Percentiles rank a stretch among this genome's conserved stretches.
phyloP scores from a whole-genome alignment of 106 monocot genomes.

The Gastrodia elata region DNA sequence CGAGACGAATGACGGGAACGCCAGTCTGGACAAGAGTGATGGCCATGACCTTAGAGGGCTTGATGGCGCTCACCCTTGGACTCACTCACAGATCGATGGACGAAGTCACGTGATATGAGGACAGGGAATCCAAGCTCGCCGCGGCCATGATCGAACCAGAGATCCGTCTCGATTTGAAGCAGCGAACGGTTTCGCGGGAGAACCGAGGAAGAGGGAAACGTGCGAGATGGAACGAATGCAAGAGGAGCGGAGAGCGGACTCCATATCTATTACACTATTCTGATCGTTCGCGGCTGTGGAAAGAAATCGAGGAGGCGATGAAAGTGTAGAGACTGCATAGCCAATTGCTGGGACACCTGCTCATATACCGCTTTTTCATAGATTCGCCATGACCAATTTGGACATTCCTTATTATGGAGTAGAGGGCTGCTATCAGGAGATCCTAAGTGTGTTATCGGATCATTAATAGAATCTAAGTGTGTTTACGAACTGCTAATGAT shows the following conservation, averaged over 20 bases:
- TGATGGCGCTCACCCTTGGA: slow-evolving; percentile 72
- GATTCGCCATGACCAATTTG: no score
- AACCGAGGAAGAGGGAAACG: not conserved
- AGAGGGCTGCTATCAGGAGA: no score
- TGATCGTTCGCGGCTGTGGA: not conserved
- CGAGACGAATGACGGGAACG: slow-evolving; percentile 76
- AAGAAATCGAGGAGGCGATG: not conserved
- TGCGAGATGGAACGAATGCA: no score
- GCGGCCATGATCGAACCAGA: not conserved
- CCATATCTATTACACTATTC: not conserved
- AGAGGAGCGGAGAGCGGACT: not conserved
- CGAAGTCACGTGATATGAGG: slow-evolving; percentile 5
- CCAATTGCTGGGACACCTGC: not conserved
- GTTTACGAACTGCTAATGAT: no score
- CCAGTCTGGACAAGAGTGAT: slow-evolving; percentile 85
- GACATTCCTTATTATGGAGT: no score
- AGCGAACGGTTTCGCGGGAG: not conserved
- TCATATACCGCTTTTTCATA: no score
- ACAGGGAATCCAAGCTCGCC: not conserved
- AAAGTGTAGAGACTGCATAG: not conserved
- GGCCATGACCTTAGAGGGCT: slow-evolving; percentile 93
- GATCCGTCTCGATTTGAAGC: not conserved
- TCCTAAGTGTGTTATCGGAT: no score
- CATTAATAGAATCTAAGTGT: no score
- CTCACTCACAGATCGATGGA: slow-evolving; percentile 58